Base-by-base conservation (phyloP, 176 grass and related monocot species). In the Cenchrus fungigraminus region DNA sequence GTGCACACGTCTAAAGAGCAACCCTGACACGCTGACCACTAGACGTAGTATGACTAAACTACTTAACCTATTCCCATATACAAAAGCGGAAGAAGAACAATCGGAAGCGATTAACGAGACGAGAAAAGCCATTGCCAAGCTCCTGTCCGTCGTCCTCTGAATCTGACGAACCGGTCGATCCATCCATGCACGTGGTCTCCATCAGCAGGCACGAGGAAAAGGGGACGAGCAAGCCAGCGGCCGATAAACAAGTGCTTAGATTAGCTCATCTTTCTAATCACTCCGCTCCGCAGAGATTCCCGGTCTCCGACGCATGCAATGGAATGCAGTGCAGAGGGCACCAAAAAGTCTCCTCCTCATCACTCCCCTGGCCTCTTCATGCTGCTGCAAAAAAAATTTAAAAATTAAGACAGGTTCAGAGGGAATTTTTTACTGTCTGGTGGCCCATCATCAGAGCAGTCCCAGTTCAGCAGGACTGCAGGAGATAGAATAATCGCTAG, bases 61-160 rank as follows among this genome's bases (percentile, higher is more conserved):
- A 53, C 63, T 63, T 60, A 86, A 66, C 11, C 84, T 80, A 90
- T 34, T 74, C 62, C 11, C 79, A 87, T 90, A 3, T 90, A 90
- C 89, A 90, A 76, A 82, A 83, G 34, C 59, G 49, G 52, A 59
- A 64, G 29, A 65, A 83, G 69, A 79, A 63, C 84, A 61, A 59
- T 42, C 17, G 65, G 65, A 72, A 43, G 44, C 70, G 42, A 55
- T 71, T 86, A 82, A 55, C 40, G 78, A 85, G 68, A 74, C 69
- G 68, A 0, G 74, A 86, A 73, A 37, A 37, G 80, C 58, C 70
- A 84, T 25, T 25, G 22, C 22, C 22, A 25, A 25, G 71, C 82
- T 73, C 55, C 16, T 15, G 42, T 29, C 6, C 14, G 25, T 60
- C 70, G 58, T 20, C 70, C 28, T 13, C 10, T 20, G 43, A 43